Base-by-base conservation (phyloP, 2,329 filamentous ascomycete genomes). In the Cladosporium halotolerans region DNA sequence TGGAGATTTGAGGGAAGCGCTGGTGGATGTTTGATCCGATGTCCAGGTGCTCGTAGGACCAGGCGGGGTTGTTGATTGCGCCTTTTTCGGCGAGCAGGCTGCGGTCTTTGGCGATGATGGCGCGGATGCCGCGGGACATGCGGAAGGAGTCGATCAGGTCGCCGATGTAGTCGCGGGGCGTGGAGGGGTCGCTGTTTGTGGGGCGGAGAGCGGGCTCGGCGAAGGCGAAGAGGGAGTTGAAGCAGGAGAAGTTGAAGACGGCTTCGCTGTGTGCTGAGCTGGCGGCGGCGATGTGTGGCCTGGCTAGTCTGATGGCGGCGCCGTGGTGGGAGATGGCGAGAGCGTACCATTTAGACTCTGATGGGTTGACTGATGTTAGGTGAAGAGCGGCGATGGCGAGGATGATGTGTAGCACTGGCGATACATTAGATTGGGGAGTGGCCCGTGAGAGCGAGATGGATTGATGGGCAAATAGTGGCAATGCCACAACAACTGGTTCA, bases 361-460 rank as follows among this genome's bases (percentile, higher is more conserved):
- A 9, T 6, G 57, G 57, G 4, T 41, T 16, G 5, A 28, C 33
- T 3, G 55, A 43, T 4, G 54, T 52, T 4, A 58, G 38, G 28
- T 58, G 52, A 6, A 58, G 49, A 13, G 57, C 57, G 16, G 57
- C 34, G 4, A 58, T 28, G 9, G 57, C 54, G 3, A 58, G 39
- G 6, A 41, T 47, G 2, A 51, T 51, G 33, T 58, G 57, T 33
- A 58, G 40, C 34, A 58, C 18, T 42, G 40, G 18, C 9, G 3
- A 23, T 23, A 9, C 16, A 10, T 42, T 10, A 28, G 16, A 4
- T 19, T 23, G 3, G 34, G 11, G 4, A 13, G 11, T 14, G 34
- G 34, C 34, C 9, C 3, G 19, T 5, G 19, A 3, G 3, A 33
- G 13, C n/a, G 33, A 34, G 10, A 7, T n/a, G 3, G 4, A 23